Percentiles rank a stretch among this genome's conserved stretches.
These are phyloP conservation scores for Dactylorhiza incarnata DNA, from an alignment of 106 monocot genomes.

Conservation along the genomic window DNA sequence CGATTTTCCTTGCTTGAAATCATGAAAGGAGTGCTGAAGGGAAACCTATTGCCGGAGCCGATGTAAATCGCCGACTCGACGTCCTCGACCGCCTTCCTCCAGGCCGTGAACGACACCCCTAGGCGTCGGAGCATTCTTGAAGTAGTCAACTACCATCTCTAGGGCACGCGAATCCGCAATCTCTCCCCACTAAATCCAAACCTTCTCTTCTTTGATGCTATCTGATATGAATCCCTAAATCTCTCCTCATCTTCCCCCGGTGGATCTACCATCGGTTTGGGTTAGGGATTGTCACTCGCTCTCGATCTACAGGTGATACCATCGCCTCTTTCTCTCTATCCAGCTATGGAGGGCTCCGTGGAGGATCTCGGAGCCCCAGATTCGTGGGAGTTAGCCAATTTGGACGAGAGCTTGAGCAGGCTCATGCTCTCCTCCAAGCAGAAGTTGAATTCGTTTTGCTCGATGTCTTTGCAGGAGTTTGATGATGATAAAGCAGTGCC, in stretches of 20 bases:
- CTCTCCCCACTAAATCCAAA: no score
- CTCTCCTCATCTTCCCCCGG: background rate
- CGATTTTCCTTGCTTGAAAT: no score
- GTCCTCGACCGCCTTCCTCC: no score
- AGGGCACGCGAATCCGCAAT: background rate
- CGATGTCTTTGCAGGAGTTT: background rate
- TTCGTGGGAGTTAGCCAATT: constrained; percentile 23
- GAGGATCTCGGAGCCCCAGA: constrained; percentile 21
- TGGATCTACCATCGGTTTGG: background rate
- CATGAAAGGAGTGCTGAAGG: no score
- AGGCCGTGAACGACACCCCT: no score
- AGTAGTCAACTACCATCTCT: background rate
- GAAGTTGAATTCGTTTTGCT: constrained; percentile 2
- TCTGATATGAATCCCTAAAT: background rate
- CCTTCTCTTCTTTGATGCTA: background rate
- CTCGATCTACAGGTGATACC: background rate
- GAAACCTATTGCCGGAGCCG: no score
- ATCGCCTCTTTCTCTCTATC: background rate
- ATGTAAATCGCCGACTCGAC: no score
- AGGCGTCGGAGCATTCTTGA: no score
- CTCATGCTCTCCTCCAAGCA: constrained; percentile 13
- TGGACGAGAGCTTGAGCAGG: constrained; percentile 19
- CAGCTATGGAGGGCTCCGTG: constrained; percentile 15
- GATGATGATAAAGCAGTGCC: background rate
- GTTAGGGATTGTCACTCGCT: constrained; percentile 1